phyloP scores from a whole-genome alignment of 2,329 filamentous ascomycete species.

The Microsporum canis region DNA sequence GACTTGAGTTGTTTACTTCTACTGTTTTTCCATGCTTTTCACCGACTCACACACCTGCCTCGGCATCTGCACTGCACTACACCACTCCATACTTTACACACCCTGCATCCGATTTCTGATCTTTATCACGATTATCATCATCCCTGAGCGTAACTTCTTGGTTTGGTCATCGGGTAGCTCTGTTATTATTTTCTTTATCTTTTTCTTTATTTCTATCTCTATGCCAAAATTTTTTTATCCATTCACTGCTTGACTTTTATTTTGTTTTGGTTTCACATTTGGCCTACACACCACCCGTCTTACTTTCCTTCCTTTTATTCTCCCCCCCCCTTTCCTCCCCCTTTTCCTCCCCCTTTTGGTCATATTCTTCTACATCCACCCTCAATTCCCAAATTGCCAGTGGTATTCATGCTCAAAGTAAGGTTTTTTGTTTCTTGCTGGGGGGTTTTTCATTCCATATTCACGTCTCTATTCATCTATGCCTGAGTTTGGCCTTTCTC shows the following conservation, averaged over 20 bases:
- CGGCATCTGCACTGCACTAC: not conserved
- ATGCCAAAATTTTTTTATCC: not conserved
- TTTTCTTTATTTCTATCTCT: not conserved
- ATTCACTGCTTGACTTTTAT: not conserved
- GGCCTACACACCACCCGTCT: not conserved
- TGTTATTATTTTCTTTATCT: constrained; percentile 13
- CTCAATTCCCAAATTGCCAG: constrained; percentile 9
- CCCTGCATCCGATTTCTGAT: constrained; percentile 6
- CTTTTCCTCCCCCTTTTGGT: not conserved
- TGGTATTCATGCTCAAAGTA: constrained; percentile 1
- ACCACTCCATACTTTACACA: not conserved
- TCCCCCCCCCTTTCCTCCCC: no score
- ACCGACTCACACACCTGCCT: not conserved
- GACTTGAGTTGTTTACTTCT: constrained; percentile 28
- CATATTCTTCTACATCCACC: not conserved
- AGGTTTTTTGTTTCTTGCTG: constrained; percentile 2
- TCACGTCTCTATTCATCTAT: constrained; percentile 20
- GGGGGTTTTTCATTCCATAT: constrained; percentile 10
- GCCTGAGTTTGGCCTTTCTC: constrained; percentile 8
- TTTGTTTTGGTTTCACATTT: not conserved
- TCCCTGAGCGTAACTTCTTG: constrained; percentile 7
- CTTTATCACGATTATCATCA: constrained; percentile 5
- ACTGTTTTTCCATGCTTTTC: constrained; percentile 9
- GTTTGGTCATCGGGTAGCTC: constrained; percentile 1
- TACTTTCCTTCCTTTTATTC: not conserved